Evolutionary conservation across 192 early-diverging fungal species (phyloP).

Genomic region (Backusella macrospora): DNA sequence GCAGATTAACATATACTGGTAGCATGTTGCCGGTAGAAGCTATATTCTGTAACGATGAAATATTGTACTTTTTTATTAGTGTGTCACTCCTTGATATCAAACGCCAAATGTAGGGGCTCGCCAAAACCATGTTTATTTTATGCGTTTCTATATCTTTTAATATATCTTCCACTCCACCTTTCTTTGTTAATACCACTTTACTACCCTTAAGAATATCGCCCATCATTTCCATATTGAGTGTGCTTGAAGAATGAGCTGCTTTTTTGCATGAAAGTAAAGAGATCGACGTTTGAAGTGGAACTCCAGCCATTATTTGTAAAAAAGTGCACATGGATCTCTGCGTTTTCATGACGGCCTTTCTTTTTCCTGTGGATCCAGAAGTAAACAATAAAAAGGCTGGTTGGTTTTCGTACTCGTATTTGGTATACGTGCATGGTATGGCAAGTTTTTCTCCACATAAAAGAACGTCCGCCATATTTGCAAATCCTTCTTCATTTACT

Average conservation of each 20-base stretch:
- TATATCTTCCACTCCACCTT: neutral
- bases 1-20: neutral
- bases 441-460: neutral
- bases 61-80: neutral
- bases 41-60: neutral
- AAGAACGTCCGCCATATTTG: neutral
- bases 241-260: too few species aligned
- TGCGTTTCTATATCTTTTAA: neutral
- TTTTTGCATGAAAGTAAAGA: too few species aligned
- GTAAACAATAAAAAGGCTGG: neutral
- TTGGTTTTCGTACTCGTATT: neutral
- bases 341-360: neutral
- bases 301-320: too few species aligned
- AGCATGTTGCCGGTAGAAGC: neutral
- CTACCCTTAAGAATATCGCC: neutral
- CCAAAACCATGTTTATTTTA: neutral
- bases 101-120: neutral
- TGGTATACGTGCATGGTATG: neutral
- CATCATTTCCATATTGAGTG: too few species aligned
- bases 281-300: too few species aligned
- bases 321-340: neutral
- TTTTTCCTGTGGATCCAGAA: neutral
- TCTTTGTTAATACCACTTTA: neutral
- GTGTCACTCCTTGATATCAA: neutral
- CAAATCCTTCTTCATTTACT: neutral